Evolutionary conservation across 2,329 filamentous ascomycete species (phyloP), one percentile per base, ranked within the genome.

Genomic region (Venturia oleaginea): DNA sequence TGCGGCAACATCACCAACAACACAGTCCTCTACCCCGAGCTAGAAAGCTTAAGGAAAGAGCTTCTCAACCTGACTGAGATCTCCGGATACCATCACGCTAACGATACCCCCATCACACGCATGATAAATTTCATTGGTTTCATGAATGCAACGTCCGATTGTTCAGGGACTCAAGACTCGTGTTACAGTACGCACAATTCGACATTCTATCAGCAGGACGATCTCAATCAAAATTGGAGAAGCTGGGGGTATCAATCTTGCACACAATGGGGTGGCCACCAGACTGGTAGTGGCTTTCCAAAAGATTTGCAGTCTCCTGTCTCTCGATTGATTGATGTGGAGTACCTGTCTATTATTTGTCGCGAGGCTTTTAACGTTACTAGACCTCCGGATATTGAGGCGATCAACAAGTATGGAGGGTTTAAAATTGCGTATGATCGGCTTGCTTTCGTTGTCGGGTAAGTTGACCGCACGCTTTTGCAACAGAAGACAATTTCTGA

Each of bases 341-440:
- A 86, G 2, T 91, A 86, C 73, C 73, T 79, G 2, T 84, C 83
- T 0, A 73, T 81, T 3, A 78, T 86, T 69, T 95, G 91, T 77
- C 79, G 80, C 0, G 78, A 83, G 8, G 83, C 84, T 0, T 95
- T 92, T 79, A 87, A 88, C 75, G 85, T 92, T 71, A 85, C 82
- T 0, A 74, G 77, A 0, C 83, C 82, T 0, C 83, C 91, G 0
- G 79, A 92, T 62, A 76, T 87, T 0, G 80, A 84, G 1, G 78
- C 79, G 0, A 85, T 94, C 74, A 94, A 95, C 79, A 86, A 87
- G 71, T 87, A 89, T 67, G 91, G 91, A 51, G 89, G 86, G 15
- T 89, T 86, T 74, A 77, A 83, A 72, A 87, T 94, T 69, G 82
- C 83, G 57, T 92, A 91, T 71, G 83, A 87, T 0, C 86, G 91